These are phyloP conservation scores for Fusarium sp. DNA, from an alignment of 2,329 filamentous ascomycete genomes.

Conservation along the genomic window DNA sequence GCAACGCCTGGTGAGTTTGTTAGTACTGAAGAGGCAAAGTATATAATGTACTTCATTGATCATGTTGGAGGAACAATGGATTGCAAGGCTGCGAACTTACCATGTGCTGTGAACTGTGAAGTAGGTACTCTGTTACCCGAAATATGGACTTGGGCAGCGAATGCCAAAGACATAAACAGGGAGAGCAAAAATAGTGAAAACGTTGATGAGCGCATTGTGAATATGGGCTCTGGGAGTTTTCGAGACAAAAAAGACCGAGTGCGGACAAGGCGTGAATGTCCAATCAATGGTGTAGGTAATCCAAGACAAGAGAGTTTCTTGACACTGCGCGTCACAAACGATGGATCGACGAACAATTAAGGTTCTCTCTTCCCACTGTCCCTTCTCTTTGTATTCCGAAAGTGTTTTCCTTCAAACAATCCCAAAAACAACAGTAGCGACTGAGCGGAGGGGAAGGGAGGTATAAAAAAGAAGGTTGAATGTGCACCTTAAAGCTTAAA, in stretches of 20 bases:
- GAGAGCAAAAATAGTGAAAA: slow-evolving; percentile 37
- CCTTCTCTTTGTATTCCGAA: neutral
- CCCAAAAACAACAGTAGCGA: slow-evolving; percentile 36
- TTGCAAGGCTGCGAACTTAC: slow-evolving; percentile 19
- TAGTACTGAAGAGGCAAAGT: slow-evolving; percentile 9
- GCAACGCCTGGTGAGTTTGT: slow-evolving; percentile 71
- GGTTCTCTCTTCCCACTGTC: slow-evolving; percentile 13
- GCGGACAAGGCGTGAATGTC: slow-evolving; percentile 7
- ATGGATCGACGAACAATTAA: slow-evolving; percentile 23
- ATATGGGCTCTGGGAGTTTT: slow-evolving; percentile 3
- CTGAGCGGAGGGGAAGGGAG: neutral
- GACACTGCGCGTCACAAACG: slow-evolving; percentile 17
- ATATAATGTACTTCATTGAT: neutral
- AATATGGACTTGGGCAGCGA: slow-evolving; percentile 31
- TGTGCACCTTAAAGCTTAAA: slow-evolving; percentile 7
- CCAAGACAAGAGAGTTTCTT: slow-evolving; percentile 24
- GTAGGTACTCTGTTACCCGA: slow-evolving; percentile 38
- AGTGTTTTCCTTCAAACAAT: neutral
- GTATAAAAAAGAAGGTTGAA: slow-evolving; percentile 19
- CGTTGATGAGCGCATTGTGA: slow-evolving; percentile 39
- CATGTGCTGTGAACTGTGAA: slow-evolving; percentile 43
- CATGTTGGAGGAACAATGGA: neutral
- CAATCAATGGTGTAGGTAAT: slow-evolving; percentile 15
- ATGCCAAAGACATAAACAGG: slow-evolving; percentile 23
- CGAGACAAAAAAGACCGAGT: slow-evolving; percentile 12